Evolutionary conservation across 2,329 filamentous ascomycete species (phyloP), one percentile per base, ranked within the genome.

Genomic region (Apiospora koreana): DNA sequence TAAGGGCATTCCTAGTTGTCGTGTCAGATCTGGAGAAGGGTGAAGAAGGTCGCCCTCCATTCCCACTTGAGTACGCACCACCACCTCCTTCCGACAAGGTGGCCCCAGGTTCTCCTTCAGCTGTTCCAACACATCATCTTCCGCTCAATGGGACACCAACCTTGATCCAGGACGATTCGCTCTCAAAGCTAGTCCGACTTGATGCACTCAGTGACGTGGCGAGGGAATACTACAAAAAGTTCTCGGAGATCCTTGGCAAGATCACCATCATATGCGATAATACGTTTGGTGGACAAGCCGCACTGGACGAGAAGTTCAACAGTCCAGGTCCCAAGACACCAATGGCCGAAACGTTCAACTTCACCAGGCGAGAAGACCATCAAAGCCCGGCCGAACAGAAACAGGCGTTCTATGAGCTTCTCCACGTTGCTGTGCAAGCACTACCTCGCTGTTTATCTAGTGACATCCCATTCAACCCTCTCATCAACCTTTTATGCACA

Each of bases 251-350:
- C 31, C 84, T 99, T 9, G 96, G 95, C 35, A 97, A 97, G 79
- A 97, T 99, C 69, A 97, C 95, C 2, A 93, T 98, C 62, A 92
- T 98, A 43, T 99, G 96, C 81, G 96, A 99, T 80, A 96, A 97
- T 76, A 93, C 95, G 0, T 99, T 99, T 82, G 97, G 96, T 68
- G 96, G 96, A 0, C 96, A 99, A 82, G 96, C 95, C 42, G 94
- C 94, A 0, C 82, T 98, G 65, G 96, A 99, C 77, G 97, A 99
- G 80, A 98, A 98, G 78, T 97, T 98, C 79, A 93, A 89, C 72
- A 91, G 92, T 64, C 89, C 93, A 10, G 93, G 93, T 0, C 95
- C 96, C 0, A 98, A 98, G 80, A 99, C 96, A 0, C 96, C 97
- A 1, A 95, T 98, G 75, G 88, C 95, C 0, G 96, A 98, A 71